Conservation (phyloP, 495 filamentous ascomycete species). For the Hyaloscypha hepaticicola region DNA sequence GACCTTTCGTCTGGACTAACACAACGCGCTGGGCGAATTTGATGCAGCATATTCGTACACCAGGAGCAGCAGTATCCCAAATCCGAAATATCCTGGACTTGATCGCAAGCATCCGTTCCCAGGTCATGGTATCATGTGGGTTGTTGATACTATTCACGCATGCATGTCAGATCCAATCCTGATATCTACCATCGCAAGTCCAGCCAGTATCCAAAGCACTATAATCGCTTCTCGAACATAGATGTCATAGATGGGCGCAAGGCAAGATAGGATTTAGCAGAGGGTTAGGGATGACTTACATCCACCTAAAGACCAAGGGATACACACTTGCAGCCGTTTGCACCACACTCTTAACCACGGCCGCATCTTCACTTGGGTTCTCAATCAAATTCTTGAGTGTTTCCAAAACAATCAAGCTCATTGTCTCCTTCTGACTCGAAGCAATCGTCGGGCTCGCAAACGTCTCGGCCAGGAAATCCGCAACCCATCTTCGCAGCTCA, state of each 20-base stretch:
- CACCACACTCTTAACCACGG: conserved; percentile 77
- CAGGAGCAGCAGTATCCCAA: conserved; percentile 78
- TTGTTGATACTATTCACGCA: conserved; percentile 68
- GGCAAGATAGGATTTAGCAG: background rate
- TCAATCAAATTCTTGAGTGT: conserved; percentile 72
- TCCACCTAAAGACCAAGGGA: conserved; percentile 84
- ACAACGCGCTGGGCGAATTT: conserved; percentile 95
- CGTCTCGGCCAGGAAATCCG: conserved; percentile 93
- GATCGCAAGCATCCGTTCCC: conserved; percentile 85
- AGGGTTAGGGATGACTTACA: conserved; percentile 60
- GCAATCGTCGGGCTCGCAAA: conserved; percentile 83
- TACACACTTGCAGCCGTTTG: conserved; percentile 89
- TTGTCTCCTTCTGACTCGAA: conserved; percentile 69
- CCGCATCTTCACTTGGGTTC: conserved; percentile 67
- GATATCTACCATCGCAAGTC: background rate
- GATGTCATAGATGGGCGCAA: background rate
- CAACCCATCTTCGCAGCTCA: conserved; percentile 90
- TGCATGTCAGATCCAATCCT: conserved; percentile 26
- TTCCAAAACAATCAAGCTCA: conserved; percentile 70
- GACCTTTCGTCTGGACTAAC: conserved; percentile 82
- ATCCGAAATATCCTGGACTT: conserved; percentile 83
- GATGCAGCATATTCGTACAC: conserved; percentile 88
- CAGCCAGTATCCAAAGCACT: background rate
- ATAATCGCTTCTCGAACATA: background rate
- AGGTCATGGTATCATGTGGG: conserved; percentile 71